A percentile compares a stretch with the other conserved stretches of the same genome.
Conservation (phyloP, 306 rosid genomes). For the Trifolium repens region DNA sequence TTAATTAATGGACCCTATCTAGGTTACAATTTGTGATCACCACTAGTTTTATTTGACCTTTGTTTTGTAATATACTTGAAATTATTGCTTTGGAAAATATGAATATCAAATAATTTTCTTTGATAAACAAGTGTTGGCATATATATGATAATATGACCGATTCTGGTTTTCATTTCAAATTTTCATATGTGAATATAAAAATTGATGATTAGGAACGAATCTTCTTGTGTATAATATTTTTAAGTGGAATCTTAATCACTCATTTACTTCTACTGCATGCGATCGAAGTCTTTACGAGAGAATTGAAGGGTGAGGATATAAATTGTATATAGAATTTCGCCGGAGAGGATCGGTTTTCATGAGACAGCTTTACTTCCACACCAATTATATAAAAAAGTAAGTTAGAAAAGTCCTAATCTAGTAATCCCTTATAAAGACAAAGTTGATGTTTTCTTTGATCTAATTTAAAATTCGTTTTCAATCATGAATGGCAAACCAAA, state of each 20-base stretch:
- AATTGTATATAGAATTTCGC: neutral
- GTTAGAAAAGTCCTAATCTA: too few relatives aligned
- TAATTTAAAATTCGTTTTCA: too few relatives aligned
- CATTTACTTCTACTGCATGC: neutral
- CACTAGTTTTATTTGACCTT: neutral
- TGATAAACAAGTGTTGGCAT: neutral
- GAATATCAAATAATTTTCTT: neutral
- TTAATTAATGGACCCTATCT: constrained; percentile 12
- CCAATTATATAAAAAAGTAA: too few relatives aligned
- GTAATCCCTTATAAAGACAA: too few relatives aligned
- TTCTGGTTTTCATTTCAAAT: neutral
- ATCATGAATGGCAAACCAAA: neutral
- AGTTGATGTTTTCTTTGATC: too few relatives aligned
- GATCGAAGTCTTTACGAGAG: too few relatives aligned
- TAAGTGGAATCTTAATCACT: neutral
- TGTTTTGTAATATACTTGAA: neutral
- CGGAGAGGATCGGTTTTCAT: too few relatives aligned
- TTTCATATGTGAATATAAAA: too few relatives aligned
- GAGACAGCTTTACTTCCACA: too few relatives aligned
- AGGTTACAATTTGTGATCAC: constrained; percentile 3
- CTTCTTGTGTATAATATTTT: neutral
- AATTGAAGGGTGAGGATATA: neutral
- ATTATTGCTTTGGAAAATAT: neutral
- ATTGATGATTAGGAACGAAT: neutral
- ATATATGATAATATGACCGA: neutral